phyloP scores from a whole-genome alignment of 2,329 filamentous ascomycete genomes.

The Microdochium paspali region DNA sequence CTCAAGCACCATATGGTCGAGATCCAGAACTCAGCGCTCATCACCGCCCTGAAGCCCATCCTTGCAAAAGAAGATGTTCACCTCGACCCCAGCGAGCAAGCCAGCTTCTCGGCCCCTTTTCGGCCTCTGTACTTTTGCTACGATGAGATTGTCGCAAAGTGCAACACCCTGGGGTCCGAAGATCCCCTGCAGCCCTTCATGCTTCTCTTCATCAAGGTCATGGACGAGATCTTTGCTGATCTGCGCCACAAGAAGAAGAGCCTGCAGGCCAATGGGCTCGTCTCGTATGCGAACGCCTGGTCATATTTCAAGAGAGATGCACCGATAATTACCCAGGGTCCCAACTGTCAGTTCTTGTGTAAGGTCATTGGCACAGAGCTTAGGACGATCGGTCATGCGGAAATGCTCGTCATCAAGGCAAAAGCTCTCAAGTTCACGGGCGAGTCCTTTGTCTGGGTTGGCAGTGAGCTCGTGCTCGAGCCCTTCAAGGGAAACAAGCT shows the following conservation, averaged over 20 bases:
- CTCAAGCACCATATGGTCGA: slow-evolving; percentile 30
- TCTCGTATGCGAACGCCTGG: slow-evolving; percentile 32
- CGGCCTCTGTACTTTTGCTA: slow-evolving; percentile 32
- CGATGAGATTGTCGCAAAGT: slow-evolving; percentile 26
- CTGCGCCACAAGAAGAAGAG: slow-evolving; percentile 23
- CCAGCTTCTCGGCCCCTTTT: slow-evolving; percentile 29
- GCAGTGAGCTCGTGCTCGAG: slow-evolving; percentile 18
- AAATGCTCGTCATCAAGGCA: slow-evolving; percentile 15
- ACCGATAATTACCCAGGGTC: slow-evolving; percentile 22
- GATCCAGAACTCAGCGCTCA: slow-evolving; percentile 30
- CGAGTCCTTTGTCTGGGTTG: slow-evolving; percentile 29
- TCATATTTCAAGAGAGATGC: slow-evolving; percentile 30
- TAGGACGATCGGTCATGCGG: slow-evolving; percentile 3
- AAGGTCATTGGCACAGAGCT: slow-evolving; percentile 26
- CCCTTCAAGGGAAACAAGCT: slow-evolving; percentile 29
- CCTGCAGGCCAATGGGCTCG: slow-evolving; percentile 25
- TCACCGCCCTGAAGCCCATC: slow-evolving; percentile 31
- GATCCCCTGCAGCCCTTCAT: slow-evolving; percentile 24
- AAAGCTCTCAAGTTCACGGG: slow-evolving; percentile 29
- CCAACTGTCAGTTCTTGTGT: slow-evolving; percentile 25
- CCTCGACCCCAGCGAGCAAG: slow-evolving; percentile 25
- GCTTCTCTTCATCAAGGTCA: slow-evolving; percentile 26
- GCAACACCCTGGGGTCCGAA: slow-evolving; percentile 13
- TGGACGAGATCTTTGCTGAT: slow-evolving; percentile 33
- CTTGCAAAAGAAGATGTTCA: slow-evolving; percentile 29